Conservation (phyloP, 768 basidiomycete species). For the Tephrocybe sp. region DNA sequence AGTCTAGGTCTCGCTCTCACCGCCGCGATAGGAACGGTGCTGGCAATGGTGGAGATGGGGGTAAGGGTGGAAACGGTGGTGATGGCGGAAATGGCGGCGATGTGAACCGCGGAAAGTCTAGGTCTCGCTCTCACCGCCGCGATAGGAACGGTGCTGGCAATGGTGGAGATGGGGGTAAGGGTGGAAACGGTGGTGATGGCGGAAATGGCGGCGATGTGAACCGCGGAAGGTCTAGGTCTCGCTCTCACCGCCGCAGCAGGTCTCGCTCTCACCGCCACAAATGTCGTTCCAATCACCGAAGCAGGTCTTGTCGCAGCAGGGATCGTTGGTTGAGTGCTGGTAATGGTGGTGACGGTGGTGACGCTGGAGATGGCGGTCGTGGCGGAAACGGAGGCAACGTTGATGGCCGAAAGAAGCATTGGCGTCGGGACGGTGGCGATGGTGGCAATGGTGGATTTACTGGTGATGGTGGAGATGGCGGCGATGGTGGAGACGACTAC, state of each 20-base stretch:
- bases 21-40: not conserved
- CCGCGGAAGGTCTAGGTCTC: not conserved
- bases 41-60: not conserved
- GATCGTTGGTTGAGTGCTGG: not conserved
- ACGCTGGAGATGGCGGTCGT: not conserved
- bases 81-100: slow-evolving; percentile 1
- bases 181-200: not conserved
- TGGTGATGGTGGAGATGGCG: slow-evolving; percentile 7
- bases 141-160: not conserved
- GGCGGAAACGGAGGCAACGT: not conserved
- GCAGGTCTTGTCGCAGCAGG: not conserved
- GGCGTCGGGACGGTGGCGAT: not conserved
- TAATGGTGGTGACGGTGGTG: not conserved
- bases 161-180: not conserved
- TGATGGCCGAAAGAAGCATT: not conserved
- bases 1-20: no score
- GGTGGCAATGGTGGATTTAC: not conserved
- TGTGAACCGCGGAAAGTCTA: not conserved
- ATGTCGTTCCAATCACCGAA: not conserved
- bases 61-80: not conserved
- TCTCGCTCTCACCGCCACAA: not conserved
- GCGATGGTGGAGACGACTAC: not conserved
- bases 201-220: not conserved
- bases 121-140: no score
- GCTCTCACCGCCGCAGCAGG: not conserved